Base-by-base conservation (phyloP, 169 alveolate species). In the Cyclospora cayetanensis region DNA sequence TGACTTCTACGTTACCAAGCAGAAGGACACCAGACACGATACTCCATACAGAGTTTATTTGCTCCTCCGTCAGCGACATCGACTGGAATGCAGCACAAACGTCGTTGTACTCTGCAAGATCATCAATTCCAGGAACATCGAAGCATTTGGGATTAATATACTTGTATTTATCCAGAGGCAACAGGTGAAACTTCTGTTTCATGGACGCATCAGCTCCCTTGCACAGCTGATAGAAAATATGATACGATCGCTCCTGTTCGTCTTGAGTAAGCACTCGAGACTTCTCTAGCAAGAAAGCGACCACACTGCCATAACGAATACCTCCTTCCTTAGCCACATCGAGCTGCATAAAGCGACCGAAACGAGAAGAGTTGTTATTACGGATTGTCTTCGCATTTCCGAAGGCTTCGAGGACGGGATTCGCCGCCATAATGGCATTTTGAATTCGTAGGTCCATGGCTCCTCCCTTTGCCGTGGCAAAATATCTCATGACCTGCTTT, bases 321-420 rank as follows among this genome's bases (percentile, higher is more conserved):
- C 94, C 94, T 0, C 94, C 94, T 18, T 91, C 94, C 50, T 83
- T 83, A 1, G 90, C 94, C 20, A 96, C 98, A 91, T 91, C 95
- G 94, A 98, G 95, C 90, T 97, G 98, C 96, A 98, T 98, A 96
- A 98, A 99, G 90, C 99, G 98, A 18, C 99, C 99, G 93, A 97
- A 97, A 60, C 99, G 94, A 12, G 97, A 94, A 1, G 98, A 95
- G 95, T 97, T 97, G 94, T 97, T 96, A 91, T 97, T 97, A 77
- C 98, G 95, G 2, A 97, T 95, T 2, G 99, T 97, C 94, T 97
- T 97, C 0, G 99, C 99, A 94, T 97, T 97, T 7, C 99, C 99
- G 87, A 97, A 97, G 2, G 98, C 98, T 92, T 97, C 99, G 82
- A 97, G 92, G 37, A 97, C 95, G 0, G 99, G 99, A 90, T 97